Base-by-base conservation (phyloP, 2,329 filamentous ascomycete species). In the Fusarium sp. region DNA sequence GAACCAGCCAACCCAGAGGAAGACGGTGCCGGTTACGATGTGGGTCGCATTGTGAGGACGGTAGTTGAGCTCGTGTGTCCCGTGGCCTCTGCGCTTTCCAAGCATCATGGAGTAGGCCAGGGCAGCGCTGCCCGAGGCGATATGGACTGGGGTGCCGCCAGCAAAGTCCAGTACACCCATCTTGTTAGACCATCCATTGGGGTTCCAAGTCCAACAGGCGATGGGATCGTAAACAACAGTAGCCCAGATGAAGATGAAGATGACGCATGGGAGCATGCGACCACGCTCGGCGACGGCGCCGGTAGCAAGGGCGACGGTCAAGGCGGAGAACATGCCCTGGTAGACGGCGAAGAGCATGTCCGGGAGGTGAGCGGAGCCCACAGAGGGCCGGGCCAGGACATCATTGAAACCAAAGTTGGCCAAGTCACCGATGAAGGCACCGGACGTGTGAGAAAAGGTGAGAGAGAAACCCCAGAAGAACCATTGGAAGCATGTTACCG, bases 1-100 rank as follows among this genome's bases (percentile, higher is more conserved):
- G 79, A 97, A 97, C 95, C 94, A 98, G 63, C 95, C 95, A 18
- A 97, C 93, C 94, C 95, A 98, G 18, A 98, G 91, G 84, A 98
- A 97, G 56, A 97, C 94, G 4, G 95, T 97, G 34, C 95, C 95
- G 65, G 97, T 93, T 62, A 97, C 94, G 76, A 98, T 95, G 82
- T 97, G 94, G 5, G 94, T 96, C 56, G 97, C 94, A 78, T 97
- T 97, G 86, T 98, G 95, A 11, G 95, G 95, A 60, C 95, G 93
- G 83, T 96, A 97, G 85, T 97, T 97, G 77, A 97, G 87, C 82
- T 96, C 94, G 80, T 95, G 92, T 31, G 94, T 97, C 59, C 94
- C 93, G 81, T 97, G 94, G 24, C 94, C 94, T 70, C 92, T 88
- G 72, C 94, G 89, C 85, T 95, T 96, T 79, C 95, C 95, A 66